A percentile compares a stretch with the other conserved stretches of the same genome.
Conservation (phyloP, 768 basidiomycete species). For the Solioccasus polychromus region DNA sequence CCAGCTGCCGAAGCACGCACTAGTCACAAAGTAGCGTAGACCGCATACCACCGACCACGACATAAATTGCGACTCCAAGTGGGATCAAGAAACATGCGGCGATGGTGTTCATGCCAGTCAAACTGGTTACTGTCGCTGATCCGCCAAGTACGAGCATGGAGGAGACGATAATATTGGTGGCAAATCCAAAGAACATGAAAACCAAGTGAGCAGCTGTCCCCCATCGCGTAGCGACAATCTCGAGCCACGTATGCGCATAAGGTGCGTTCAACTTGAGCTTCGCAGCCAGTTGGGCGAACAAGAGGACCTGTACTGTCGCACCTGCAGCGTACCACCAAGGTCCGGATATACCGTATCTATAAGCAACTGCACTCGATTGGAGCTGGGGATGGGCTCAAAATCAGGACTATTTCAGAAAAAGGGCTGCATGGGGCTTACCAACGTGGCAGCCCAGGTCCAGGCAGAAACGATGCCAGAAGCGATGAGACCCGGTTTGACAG, state of each 20-base stretch:
- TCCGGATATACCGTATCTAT: constrained; percentile 81
- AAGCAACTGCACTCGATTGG: constrained; percentile 81
- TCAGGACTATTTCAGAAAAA: not conserved
- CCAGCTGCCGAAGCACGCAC: constrained; percentile 39
- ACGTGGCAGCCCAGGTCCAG: constrained; percentile 87
- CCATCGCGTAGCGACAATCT: constrained; percentile 82
- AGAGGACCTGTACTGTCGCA: constrained; percentile 82
- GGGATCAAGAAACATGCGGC: constrained; percentile 93
- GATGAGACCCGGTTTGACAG: constrained; percentile 88
- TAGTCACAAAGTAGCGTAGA: constrained; percentile 85
- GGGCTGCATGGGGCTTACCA: constrained; percentile 39
- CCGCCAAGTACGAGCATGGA: constrained; percentile 80
- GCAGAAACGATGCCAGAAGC: constrained; percentile 91
- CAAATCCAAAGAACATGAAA: constrained; percentile 91
- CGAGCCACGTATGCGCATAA: constrained; percentile 82
- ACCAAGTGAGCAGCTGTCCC: constrained; percentile 74
- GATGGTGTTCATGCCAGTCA: constrained; percentile 89
- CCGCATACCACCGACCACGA: constrained; percentile 72
- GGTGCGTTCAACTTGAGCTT: constrained; percentile 93
- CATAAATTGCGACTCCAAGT: constrained; percentile 83
- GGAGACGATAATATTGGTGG: constrained; percentile 90
- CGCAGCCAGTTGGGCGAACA: constrained; percentile 90
- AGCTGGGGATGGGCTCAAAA: constrained; percentile 39
- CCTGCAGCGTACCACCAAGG: constrained; percentile 93
- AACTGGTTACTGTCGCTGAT: constrained; percentile 80